phyloP scores from a whole-genome alignment of 352 stramenopile genomes.

The Globisporangium carolinianum region DNA sequence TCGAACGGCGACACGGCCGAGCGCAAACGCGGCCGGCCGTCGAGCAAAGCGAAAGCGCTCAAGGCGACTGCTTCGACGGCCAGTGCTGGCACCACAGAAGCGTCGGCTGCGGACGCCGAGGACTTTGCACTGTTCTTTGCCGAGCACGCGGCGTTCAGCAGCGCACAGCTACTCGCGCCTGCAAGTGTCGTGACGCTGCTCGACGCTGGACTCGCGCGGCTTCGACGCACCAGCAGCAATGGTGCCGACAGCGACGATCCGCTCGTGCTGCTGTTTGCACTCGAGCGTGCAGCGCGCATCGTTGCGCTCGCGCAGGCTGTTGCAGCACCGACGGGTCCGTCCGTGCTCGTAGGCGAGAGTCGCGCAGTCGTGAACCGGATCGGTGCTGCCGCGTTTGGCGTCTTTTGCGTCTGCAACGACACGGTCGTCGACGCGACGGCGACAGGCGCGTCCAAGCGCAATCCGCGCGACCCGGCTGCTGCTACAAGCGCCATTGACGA shows the following conservation, averaged over 20 bases:
- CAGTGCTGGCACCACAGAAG: neutral
- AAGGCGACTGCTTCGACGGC: neutral
- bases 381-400: conserved; percentile 12
- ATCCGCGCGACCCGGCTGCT: conserved; percentile 1
- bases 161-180: conserved; percentile 12
- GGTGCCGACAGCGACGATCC: conserved; percentile 14
- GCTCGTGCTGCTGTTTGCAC: conserved; percentile 15
- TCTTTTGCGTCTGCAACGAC: conserved; percentile 12
- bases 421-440: neutral
- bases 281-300: conserved; percentile 9
- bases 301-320: conserved; percentile 10
- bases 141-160: conserved; percentile 14
- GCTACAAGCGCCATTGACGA: conserved; percentile 5
- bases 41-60: conserved; percentile 9
- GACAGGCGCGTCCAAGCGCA: neutral
- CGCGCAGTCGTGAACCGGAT: conserved; percentile 17
- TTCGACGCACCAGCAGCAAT: conserved; percentile 1
- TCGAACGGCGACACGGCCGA: neutral
- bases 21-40: conserved; percentile 13
- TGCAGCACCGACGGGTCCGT: neutral
- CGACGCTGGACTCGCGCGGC: conserved; percentile 8
- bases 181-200: conserved; percentile 13
- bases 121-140: conserved; percentile 14
- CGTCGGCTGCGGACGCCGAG: neutral
- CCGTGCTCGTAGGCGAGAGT: conserved; percentile 10